phyloP scores from a whole-genome alignment of 768 basidiomycete genomes.

The Termitomyces bulborhizus region DNA sequence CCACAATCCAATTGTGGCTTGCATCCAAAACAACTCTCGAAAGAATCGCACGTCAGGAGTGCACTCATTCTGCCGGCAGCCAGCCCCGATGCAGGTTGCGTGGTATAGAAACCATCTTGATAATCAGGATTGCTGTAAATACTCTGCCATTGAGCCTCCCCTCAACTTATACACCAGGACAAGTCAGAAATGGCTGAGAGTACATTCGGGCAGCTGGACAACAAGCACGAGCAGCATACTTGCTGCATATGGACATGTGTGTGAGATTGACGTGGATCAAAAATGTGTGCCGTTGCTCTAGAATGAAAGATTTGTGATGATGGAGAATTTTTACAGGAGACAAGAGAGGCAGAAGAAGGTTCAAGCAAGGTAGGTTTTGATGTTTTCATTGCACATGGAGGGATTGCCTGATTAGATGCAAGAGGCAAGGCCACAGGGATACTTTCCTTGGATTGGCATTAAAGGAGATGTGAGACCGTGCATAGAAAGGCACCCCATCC shows the following conservation, averaged over 20 bases:
- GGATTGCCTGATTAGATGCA: not conserved
- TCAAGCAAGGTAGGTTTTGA: not conserved
- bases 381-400: not conserved
- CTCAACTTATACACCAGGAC: no score
- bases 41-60: no score
- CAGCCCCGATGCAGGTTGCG: no score
- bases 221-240: not conserved
- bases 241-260: not conserved
- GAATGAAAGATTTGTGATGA: not conserved
- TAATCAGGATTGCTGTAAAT: no score
- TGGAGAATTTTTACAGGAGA: not conserved
- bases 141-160: no score
- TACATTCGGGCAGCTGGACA: not conserved
- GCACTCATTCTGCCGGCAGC: no score
- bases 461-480: not conserved
- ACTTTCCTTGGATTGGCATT: not conserved
- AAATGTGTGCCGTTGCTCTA: not conserved
- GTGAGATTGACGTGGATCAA: no score
- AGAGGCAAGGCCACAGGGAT: not conserved
- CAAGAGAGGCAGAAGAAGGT: not conserved
- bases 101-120: no score
- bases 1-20: no score
- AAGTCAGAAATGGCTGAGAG: not conserved
- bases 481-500: not conserved
- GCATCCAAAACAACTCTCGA: no score